Evolutionary conservation across 2,329 filamentous ascomycete genomes (phyloP).

Genomic region (Neonectria magnoliae): DNA sequence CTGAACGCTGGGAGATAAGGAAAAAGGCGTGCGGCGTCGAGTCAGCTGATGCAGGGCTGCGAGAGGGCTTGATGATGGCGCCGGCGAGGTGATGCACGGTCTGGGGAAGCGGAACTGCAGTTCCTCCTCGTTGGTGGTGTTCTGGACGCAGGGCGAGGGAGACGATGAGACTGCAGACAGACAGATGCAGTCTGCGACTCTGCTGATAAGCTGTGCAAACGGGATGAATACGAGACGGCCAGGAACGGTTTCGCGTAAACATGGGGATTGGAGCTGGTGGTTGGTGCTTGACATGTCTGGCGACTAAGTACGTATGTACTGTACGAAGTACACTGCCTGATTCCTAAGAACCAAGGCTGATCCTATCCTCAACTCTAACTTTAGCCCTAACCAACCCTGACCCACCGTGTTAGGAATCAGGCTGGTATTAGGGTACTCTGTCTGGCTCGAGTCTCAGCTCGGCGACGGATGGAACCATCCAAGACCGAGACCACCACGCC

Average conservation of each 20-base stretch:
- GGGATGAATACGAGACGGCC: background rate
- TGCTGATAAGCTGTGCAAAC: conserved; percentile 16
- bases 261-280: conserved; percentile 1
- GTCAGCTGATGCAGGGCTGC: conserved; percentile 25
- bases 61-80: background rate
- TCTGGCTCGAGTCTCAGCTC: conserved; percentile 13
- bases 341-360: no score
- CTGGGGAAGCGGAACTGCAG: conserved; percentile 34
- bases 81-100: conserved; percentile 10
- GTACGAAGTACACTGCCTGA: no score
- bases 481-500: background rate
- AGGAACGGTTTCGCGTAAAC: conserved; percentile 25
- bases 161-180: background rate
- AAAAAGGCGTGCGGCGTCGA: conserved; percentile 17
- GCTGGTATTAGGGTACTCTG: background rate
- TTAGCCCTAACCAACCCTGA: no score
- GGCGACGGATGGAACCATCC: conserved; percentile 1
- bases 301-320: no score
- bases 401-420: no score
- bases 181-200: background rate
- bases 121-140: conserved; percentile 8
- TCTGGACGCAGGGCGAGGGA: background rate
- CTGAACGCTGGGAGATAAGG: conserved; percentile 36
- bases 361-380: no score
- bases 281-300: background rate